Conservation (phyloP, 2,329 filamentous ascomycete genomes). For the Ophiostoma perfectum region DNA sequence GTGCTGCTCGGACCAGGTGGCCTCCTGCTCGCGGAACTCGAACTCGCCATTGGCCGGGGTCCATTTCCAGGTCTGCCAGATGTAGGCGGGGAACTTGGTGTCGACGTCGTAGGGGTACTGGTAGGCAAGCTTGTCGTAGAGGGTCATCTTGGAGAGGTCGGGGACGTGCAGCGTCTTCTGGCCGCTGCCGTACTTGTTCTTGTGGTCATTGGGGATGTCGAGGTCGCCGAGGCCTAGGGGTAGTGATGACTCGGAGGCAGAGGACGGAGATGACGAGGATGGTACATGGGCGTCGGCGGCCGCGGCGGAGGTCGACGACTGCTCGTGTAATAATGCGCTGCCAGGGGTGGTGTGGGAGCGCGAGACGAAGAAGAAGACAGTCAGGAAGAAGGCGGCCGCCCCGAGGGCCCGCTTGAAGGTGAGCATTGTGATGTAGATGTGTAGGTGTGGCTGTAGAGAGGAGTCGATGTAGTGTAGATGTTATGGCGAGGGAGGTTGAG, state of each 20-base stretch:
- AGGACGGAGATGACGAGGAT: background rate
- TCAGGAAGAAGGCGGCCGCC: slow-evolving; percentile 62
- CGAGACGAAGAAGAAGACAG: slow-evolving; percentile 64
- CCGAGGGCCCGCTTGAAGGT: slow-evolving; percentile 71
- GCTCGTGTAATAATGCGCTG: slow-evolving; percentile 16
- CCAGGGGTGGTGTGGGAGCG: slow-evolving; percentile 46
- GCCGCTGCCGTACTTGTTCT: slow-evolving; percentile 23
- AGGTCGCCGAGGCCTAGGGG: slow-evolving; percentile 19
- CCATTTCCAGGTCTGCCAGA: slow-evolving; percentile 99
- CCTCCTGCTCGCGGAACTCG: slow-evolving; percentile 74
- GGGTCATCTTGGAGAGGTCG: slow-evolving; percentile 65
- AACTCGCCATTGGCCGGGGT: slow-evolving; percentile 74
- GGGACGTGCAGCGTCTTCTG: slow-evolving; percentile 60
- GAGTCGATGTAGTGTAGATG: too few species aligned
- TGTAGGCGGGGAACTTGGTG: slow-evolving; percentile 88
- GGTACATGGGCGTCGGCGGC: slow-evolving; percentile 31
- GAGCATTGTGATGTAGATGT: slow-evolving; percentile 53
- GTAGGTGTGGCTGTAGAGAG: background rate
- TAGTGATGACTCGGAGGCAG: slow-evolving; percentile 21
- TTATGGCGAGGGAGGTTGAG: too few species aligned
- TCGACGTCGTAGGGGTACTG: slow-evolving; percentile 90
- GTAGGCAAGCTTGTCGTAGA: slow-evolving; percentile 79
- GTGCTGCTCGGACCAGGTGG: slow-evolving; percentile 81
- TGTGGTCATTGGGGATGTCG: slow-evolving; percentile 22
- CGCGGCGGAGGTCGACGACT: slow-evolving; percentile 22